These are phyloP conservation scores for Apiospora malaysiana DNA, from an alignment of 2,329 filamentous ascomycete genomes.

Conservation along the genomic window DNA sequence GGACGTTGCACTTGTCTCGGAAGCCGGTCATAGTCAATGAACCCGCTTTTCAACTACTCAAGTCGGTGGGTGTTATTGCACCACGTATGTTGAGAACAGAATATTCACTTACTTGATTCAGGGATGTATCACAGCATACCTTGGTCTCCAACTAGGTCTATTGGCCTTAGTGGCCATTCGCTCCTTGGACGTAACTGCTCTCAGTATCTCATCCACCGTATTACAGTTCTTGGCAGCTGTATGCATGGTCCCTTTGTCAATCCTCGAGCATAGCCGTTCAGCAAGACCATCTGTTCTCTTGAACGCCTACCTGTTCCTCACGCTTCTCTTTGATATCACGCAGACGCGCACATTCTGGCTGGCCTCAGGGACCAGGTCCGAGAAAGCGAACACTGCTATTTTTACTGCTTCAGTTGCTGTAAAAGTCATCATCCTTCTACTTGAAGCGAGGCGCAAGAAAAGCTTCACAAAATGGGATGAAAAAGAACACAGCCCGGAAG, in stretches of 20 bases:
- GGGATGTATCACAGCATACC: constrained; percentile 26
- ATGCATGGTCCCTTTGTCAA: constrained; percentile 26
- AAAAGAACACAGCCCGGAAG: constrained; percentile 40
- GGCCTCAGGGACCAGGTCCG: constrained; percentile 23
- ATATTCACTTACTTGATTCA: constrained; percentile 9
- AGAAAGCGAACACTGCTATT: constrained; percentile 26
- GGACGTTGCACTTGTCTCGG: constrained; percentile 40
- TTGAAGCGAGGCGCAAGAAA: constrained; percentile 33
- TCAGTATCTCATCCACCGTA: constrained; percentile 23
- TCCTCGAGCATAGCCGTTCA: constrained; percentile 27
- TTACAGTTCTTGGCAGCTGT: constrained; percentile 24
- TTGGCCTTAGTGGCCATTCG: constrained; percentile 23
- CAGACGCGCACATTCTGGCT: constrained; percentile 43
- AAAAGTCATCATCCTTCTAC: constrained; percentile 30
- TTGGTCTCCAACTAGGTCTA: constrained; percentile 24
- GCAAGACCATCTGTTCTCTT: constrained; percentile 51
- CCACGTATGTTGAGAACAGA: not conserved
- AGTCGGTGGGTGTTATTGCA: constrained; percentile 36
- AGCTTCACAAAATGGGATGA: constrained; percentile 26
- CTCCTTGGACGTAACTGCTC: constrained; percentile 19
- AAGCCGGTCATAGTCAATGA: constrained; percentile 44
- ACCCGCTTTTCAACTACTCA: constrained; percentile 39
- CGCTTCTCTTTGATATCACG: constrained; percentile 50
- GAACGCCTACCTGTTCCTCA: constrained; percentile 46
- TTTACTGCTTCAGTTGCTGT: constrained; percentile 29